Evolutionary conservation across 2,329 filamentous ascomycete genomes (phyloP), one percentile per base, ranked within the genome.

Genomic region (Davidsoniella eucalypti): DNA sequence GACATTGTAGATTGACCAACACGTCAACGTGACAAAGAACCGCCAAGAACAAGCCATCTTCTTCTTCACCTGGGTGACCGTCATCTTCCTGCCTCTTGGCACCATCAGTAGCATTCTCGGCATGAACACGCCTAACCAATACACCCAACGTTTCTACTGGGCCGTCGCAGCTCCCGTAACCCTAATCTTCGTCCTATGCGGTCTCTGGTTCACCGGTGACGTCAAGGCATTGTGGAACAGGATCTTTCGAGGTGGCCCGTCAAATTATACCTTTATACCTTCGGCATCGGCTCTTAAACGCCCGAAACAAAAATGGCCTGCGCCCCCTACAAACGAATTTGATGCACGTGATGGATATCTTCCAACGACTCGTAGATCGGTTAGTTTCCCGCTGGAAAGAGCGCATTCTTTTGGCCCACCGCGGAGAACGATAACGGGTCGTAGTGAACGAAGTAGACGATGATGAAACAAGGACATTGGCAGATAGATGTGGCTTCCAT

Each of bases 131-230:
- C 61, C 59, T 45, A 71, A 73, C 55, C 61, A 74, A 4, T 65
- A 70, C 23, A 65, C 73, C 3, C 69, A 73, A 58, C 70, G 69
- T 66, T 56, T 67, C 2, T 75, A 71, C 58, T 75, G 71, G 71
- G 64, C 62, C 2, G 63, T 66, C 0, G 68, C 71, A 2, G 50
- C 74, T 9, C 69, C 69, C 1, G 60, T 73, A 2, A 73, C 71
- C 0, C 46, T 66, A 0, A 50, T 63, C 2, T 62, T 71, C 23
- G 63, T 72, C 26, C 49, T 63, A 5, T 45, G 62, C 2, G 67
- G 67, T 0, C 57, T 71, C 3, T 64, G 64, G 60, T 69, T 65
- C 59, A 68, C 68, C 57, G 65, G 64, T 5, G 67, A 69, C 55
- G 56, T 70, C 41, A 61, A 62, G 18, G 64, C 63, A 52, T 50